A percentile compares a stretch with the other conserved stretches of the same genome.
Conservation (phyloP, 495 filamentous ascomycete genomes). For the Baudoinia panamericana region DNA sequence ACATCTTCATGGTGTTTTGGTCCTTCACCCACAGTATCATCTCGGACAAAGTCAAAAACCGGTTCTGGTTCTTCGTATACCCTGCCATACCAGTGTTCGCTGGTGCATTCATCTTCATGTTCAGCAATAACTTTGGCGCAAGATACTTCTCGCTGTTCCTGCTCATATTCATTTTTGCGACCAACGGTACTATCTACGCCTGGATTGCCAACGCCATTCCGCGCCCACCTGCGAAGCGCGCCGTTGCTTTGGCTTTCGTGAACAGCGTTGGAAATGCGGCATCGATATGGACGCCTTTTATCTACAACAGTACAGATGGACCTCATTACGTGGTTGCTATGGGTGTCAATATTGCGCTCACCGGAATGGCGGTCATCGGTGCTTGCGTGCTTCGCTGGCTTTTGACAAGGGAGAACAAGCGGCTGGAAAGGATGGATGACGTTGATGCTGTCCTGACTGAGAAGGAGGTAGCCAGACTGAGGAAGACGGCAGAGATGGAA, state of each 20-base stretch:
- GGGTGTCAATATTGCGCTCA: slow-evolving; percentile 38
- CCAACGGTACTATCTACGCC: slow-evolving; percentile 41
- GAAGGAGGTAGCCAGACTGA: slow-evolving; percentile 33
- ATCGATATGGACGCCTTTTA: slow-evolving; percentile 44
- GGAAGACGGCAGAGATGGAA: slow-evolving; percentile 37
- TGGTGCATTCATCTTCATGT: slow-evolving; percentile 41
- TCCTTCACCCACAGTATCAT: slow-evolving; percentile 34
- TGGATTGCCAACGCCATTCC: slow-evolving; percentile 43
- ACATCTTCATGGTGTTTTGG: slow-evolving; percentile 43
- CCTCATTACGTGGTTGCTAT: slow-evolving; percentile 37
- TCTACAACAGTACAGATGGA: slow-evolving; percentile 29
- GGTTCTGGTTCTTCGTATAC: slow-evolving; percentile 43
- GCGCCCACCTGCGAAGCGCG: slow-evolving; percentile 42
- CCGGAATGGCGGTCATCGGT: slow-evolving; percentile 28
- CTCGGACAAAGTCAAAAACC: slow-evolving; percentile 35
- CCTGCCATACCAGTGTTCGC: slow-evolving; percentile 38
- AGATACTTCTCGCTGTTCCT: slow-evolving; percentile 44
- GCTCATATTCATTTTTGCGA: slow-evolving; percentile 42
- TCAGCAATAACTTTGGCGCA: slow-evolving; percentile 34
- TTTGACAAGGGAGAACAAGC: slow-evolving; percentile 34
- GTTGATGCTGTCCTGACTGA: slow-evolving; percentile 32
- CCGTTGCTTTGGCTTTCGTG: slow-evolving; percentile 43
- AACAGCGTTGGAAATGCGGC: slow-evolving; percentile 42
- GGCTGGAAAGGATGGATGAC: slow-evolving; percentile 35
- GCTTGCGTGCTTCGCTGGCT: slow-evolving; percentile 35